Base-by-base conservation (phyloP, 73 alveolate species). In the Tetrahymena elliotti region DNA sequence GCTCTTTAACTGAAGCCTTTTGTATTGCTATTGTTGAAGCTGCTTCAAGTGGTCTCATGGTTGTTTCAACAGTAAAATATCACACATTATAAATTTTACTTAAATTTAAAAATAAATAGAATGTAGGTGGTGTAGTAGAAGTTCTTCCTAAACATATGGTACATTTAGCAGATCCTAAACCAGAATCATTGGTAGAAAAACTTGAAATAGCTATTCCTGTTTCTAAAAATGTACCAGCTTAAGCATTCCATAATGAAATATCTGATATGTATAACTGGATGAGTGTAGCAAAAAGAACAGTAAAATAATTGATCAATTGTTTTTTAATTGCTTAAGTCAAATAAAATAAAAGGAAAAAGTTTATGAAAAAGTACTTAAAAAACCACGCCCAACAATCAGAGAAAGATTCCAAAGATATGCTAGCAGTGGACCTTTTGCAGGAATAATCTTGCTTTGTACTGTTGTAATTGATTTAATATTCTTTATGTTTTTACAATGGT, bases 11-110 rank as follows among this genome's bases (percentile, higher is more conserved):
- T 11, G 99, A 99, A 95, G 99, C 99, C 8, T 99, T 99, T 96
- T 99, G 99, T 97, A 99, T 99, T 10, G 99, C 99, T 10, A 99
- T 99, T 35, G 99, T 99, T 22, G 99, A 99, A 94, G 99, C 99
- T 36, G 99, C 99, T 31, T 97, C 99, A 38, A 99, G 99, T 38
- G 99, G 99, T 12, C 97, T 99, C 39, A 96, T 97, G 95, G 99
- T 99, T 6, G 99, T 99, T 27, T 96, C 99, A 38, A 99, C 99
- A 10, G 93, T 84, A 84, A 68, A 68, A 68, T 8, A 68, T 68
- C 11, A 4, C 0, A 0, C n/a, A 31, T 3, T 27, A 22, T 27
- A 54, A n/a, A 68, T 11, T 16, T 24, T 68, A 24, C 16, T 24
- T 5, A 4, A 84, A 4, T 84, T 20, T 4, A 84, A 35, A 84